Evolutionary conservation across 148 eudicot species (phyloP), one percentile per base, ranked within the genome.

Genomic region (Mesembryanthemum crystallinum): DNA sequence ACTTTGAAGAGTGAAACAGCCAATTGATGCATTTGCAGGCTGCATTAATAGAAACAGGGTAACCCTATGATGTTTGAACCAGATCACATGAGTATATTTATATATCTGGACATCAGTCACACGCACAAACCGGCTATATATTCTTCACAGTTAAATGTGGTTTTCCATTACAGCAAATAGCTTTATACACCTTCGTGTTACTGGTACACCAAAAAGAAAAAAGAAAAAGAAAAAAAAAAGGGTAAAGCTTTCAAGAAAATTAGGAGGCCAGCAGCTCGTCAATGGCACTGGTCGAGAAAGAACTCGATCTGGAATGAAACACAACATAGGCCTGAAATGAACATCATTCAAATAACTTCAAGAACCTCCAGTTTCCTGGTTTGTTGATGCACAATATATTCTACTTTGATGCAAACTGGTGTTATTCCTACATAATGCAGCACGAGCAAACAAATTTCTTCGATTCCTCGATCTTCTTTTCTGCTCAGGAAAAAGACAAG

Each of bases 391-490:
- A 52, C 75, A 75, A 69, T 75, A 33, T 73, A 68, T 73, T 64
- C 77, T 33, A 73, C 57, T 51, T 35, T 61, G 69, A 45, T 32
- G 45, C 43, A 57, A 43, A 45, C 15, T 68, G 78, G 33, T 29
- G 52, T 66, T 49, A 58, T 23, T 68, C 81, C 86, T 85, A 93
- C 89, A 93, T 81, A 77, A 93, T 91, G 79, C 91, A 82, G 86
- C 98, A 93, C 15, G 90, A 80, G 83, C 97, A 94, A 39, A 83
- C 66, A 67, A 69, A 82, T 80, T 91, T 86, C 87, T 83, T 86
- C 27, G 97, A 88, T 73, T 87, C 88, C 39, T 91, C 97, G 76
- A 91, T 82, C 88, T 94, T 94, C 89, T 94, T 94, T 69, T 90
- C 98, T 94, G 95, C 82, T 72, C 51, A 66, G 43, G 72, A 39